Percentiles rank a stretch among this genome's conserved stretches.
These are phyloP conservation scores for Cercospora zeae-maydis DNA, from an alignment of 2,329 filamentous ascomycete genomes.

Conservation along the genomic window DNA sequence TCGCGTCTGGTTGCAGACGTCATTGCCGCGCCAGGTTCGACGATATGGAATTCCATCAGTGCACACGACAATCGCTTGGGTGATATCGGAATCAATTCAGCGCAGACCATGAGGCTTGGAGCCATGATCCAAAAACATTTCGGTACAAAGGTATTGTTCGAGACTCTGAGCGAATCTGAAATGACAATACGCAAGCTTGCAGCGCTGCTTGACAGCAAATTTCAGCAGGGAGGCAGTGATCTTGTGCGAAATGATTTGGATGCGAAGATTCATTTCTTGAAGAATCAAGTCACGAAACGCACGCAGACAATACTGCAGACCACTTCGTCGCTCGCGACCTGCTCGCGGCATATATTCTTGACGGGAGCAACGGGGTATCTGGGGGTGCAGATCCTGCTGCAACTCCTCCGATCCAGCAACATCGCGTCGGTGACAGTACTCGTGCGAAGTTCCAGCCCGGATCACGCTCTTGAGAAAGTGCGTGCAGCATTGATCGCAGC, in stretches of 20 bases:
- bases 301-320: background rate
- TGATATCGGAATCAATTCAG: constrained; percentile 9
- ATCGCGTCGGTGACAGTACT: background rate
- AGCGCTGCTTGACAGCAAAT: background rate
- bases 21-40: background rate
- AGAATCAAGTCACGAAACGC: background rate
- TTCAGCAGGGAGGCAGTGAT: background rate
- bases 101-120: constrained; percentile 6
- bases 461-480: background rate
- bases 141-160: background rate
- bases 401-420: background rate
- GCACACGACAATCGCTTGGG: constrained; percentile 3
- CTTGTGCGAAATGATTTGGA: background rate
- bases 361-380: background rate
- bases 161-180: background rate
- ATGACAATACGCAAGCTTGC: background rate
- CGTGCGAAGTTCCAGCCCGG: background rate
- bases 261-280: background rate
- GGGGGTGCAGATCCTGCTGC: background rate
- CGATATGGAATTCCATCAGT: background rate
- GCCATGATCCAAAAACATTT: background rate
- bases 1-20: background rate
- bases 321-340: background rate
- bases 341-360: background rate
- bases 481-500: background rate